Conservation (phyloP, 2,329 filamentous ascomycete species). For the Colletotrichum tabaci region DNA sequence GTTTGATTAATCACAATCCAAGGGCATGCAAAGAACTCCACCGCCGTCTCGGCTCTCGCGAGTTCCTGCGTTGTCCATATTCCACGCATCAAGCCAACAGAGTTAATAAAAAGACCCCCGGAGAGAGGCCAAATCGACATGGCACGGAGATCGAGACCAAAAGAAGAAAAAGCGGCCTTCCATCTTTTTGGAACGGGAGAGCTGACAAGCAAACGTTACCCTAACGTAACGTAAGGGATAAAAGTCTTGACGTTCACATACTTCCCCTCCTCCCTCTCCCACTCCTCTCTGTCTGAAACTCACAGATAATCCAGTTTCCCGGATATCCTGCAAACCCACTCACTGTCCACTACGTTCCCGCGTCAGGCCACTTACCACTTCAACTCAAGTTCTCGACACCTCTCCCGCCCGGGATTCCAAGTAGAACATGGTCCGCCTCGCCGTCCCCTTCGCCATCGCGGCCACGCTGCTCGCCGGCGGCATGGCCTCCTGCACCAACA, state of each 20-base stretch:
- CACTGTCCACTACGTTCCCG: background rate
- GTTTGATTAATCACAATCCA: background rate
- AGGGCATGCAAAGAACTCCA: background rate
- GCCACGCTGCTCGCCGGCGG: conserved; percentile 19
- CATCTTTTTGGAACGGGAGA: background rate
- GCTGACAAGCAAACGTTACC: no score
- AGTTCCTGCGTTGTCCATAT: no score
- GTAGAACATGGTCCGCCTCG: conserved; percentile 28
- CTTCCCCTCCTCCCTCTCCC: no score
- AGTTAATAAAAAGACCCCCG: no score
- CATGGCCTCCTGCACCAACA: conserved; percentile 53
- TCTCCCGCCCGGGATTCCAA: background rate
- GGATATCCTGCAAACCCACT: background rate
- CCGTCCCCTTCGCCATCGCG: conserved; percentile 14
- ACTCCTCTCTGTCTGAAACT: background rate
- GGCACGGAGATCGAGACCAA: background rate
- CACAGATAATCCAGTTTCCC: background rate
- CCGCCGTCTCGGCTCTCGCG: no score
- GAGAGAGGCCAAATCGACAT: background rate
- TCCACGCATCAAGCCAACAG: background rate
- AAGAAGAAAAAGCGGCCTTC: no score
- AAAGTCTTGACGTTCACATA: background rate
- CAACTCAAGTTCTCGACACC: background rate
- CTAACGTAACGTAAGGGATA: background rate
- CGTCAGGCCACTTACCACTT: background rate